Percentiles rank a stretch among this genome's conserved stretches.
phyloP scores from a whole-genome alignment of 2,329 filamentous ascomycete species.

The Fusarium euwallaceae region DNA sequence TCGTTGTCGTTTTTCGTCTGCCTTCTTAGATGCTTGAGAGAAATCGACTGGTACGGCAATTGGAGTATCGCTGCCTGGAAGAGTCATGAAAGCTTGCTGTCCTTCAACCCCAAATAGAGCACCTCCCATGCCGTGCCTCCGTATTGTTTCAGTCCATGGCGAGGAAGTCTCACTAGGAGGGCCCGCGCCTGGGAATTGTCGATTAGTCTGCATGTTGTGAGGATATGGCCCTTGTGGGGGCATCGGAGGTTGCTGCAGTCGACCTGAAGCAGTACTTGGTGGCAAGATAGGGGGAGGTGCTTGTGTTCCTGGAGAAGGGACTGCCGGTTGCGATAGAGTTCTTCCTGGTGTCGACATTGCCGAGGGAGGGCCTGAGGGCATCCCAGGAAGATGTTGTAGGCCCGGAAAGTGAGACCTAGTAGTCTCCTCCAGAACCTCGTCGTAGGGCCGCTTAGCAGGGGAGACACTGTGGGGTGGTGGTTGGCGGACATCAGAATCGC shows the following conservation, averaged over 20 bases:
- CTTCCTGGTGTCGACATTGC: conserved; percentile 48
- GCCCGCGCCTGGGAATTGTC: conserved; percentile 37
- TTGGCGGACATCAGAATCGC: conserved; percentile 43
- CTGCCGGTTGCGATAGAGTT: conserved; percentile 53
- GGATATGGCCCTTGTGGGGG: conserved; percentile 40
- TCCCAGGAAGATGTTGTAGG: conserved; percentile 44
- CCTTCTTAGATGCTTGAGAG: conserved; percentile 83
- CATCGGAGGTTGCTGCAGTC: conserved; percentile 30
- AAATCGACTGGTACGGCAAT: conserved; percentile 80
- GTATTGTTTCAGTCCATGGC: conserved; percentile 51
- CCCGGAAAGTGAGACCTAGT: conserved; percentile 42
- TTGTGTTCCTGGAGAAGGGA: conserved; percentile 43
- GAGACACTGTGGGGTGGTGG: conserved; percentile 40
- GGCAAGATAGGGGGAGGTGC: conserved; percentile 42
- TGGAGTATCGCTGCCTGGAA: conserved; percentile 54
- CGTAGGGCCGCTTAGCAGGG: conserved; percentile 51
- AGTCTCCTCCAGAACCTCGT: conserved; percentile 46
- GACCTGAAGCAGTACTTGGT: conserved; percentile 37
- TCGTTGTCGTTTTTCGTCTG: conserved; percentile 86
- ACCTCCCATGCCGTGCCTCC: conserved; percentile 46
- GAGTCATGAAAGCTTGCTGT: conserved; percentile 55
- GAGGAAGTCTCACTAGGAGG: conserved; percentile 42
- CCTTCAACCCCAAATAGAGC: conserved; percentile 49
- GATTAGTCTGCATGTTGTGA: conserved; percentile 36
- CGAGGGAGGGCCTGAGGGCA: conserved; percentile 39